These are phyloP conservation scores for Globisporangium splendens DNA, from an alignment of 352 stramenopile genomes.

Conservation along the genomic window DNA sequence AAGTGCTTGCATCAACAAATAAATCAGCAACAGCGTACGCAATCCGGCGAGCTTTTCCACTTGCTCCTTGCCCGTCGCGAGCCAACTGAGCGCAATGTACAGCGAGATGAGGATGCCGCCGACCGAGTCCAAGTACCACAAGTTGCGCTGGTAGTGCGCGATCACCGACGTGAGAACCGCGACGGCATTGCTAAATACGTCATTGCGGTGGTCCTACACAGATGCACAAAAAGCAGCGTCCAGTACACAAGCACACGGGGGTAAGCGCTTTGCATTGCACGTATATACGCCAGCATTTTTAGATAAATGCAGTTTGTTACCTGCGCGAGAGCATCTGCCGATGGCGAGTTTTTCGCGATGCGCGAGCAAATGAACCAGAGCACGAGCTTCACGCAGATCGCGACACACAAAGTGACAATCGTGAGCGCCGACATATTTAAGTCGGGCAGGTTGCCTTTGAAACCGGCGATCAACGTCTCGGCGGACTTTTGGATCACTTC, in stretches of 20 bases:
- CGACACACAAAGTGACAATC: slow-evolving; percentile 60
- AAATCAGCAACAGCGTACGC: slow-evolving; percentile 43
- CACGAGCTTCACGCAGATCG: slow-evolving; percentile 78
- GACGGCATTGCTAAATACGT: slow-evolving; percentile 93
- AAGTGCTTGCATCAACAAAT: not conserved
- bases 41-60: slow-evolving; percentile 89
- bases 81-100: slow-evolving; percentile 96
- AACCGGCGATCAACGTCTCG: slow-evolving; percentile 72
- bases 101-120: slow-evolving; percentile 94
- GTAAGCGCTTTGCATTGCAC: too few species aligned
- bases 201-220: slow-evolving; percentile 94
- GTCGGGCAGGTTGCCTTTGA: slow-evolving; percentile 52
- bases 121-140: slow-evolving; percentile 94
- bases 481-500: slow-evolving; percentile 93
- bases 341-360: slow-evolving; percentile 63
- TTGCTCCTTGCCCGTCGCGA: slow-evolving; percentile 94
- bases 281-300: too few species aligned
- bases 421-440: slow-evolving; percentile 69
- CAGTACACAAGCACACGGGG: too few species aligned
- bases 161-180: slow-evolving; percentile 83
- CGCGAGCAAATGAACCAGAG: slow-evolving; percentile 79
- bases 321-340: slow-evolving; percentile 70
- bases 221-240: too few species aligned
- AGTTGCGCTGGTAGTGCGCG: slow-evolving; percentile 48
- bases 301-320: slow-evolving; percentile 16